Base-by-base conservation (phyloP, 75 land plant species). In the Isoetes taiwanensis region DNA sequence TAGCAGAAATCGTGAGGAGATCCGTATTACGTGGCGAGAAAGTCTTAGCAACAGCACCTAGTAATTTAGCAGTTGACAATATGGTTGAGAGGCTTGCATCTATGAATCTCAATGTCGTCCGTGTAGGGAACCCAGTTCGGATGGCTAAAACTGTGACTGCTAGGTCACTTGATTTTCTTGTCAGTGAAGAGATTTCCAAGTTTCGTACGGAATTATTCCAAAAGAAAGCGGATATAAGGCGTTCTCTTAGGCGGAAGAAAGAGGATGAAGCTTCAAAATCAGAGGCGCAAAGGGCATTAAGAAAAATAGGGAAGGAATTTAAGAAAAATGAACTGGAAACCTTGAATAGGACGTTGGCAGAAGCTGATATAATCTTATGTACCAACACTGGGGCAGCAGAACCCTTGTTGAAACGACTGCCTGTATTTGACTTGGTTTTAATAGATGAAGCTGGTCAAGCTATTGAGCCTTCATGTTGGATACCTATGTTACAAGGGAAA, bases 371-470 rank as follows among this genome's bases (percentile, higher is more conserved):
- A 25, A 77, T 87, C 28, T 77, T 87, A 30, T 67, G 85, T 46
- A 87, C 94, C 29, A 87, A 84, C 58, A 84, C 80, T 54, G 90
- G 90, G 59, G 85, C 90, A 29, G 89, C 85, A 14, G 94, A 87
- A 43, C 80, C 94, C 21, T 43, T 84, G 23, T 66, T 87, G 33
- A 61, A 81, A 53, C 67, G 76, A 32, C 59, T 79, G 25, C 74
- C 66, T 26, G 41, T 57, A 9, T 89, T 89, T 71, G 96, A 85
- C 64, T 65, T 89, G 32, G 90, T 81, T 25, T 69, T 89, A n/a
- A 73, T 89, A 19, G 96, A 89, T 75, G 96, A 89, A 58, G 96
- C 96, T 11, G 86, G 68, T 0, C 96, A 89, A 64, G 96, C 86
- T 40, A 86, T 85, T 53, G 96, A 89, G 61, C 86, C 90, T 0